phyloP scores from a whole-genome alignment of 2,329 filamentous ascomycete genomes.

The Fusarium poae region DNA sequence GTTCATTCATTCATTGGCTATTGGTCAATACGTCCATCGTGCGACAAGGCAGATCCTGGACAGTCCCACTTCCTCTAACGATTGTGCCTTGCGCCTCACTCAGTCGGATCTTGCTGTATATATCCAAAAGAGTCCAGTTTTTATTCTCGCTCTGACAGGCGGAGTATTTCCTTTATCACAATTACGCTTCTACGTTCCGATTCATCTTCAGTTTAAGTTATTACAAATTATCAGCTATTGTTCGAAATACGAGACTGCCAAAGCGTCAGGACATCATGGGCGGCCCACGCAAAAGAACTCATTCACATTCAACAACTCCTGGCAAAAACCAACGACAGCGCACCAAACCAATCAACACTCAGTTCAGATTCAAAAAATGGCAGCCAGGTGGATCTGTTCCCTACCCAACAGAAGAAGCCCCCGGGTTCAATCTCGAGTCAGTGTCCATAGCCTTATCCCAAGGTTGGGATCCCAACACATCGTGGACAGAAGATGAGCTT shows the following conservation, averaged over 20 bases:
- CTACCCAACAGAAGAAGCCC: background rate
- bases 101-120: background rate
- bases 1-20: background rate
- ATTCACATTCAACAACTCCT: background rate
- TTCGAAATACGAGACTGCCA: background rate
- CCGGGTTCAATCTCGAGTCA: background rate
- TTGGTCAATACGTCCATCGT: background rate
- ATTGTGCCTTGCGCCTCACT: too few relatives aligned
- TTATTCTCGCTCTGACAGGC: background rate
- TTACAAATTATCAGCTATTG: background rate
- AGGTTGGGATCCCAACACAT: slow-evolving; percentile 1
- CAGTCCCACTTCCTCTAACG: background rate
- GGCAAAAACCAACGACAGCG: background rate
- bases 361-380: background rate
- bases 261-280: background rate
- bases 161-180: too few relatives aligned
- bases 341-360: background rate
- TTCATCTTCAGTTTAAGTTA: background rate
- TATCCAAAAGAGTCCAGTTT: too few relatives aligned
- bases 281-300: background rate
- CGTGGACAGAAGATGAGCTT: slow-evolving; percentile 4
- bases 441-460: background rate
- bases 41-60: too few relatives aligned
- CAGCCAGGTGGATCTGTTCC: background rate
- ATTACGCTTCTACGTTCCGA: background rate